Percentiles rank a stretch among this genome's conserved stretches.
Evolutionary conservation across 2,329 filamentous ascomycete genomes (phyloP).

Genomic region (Neonectria magnoliae): DNA sequence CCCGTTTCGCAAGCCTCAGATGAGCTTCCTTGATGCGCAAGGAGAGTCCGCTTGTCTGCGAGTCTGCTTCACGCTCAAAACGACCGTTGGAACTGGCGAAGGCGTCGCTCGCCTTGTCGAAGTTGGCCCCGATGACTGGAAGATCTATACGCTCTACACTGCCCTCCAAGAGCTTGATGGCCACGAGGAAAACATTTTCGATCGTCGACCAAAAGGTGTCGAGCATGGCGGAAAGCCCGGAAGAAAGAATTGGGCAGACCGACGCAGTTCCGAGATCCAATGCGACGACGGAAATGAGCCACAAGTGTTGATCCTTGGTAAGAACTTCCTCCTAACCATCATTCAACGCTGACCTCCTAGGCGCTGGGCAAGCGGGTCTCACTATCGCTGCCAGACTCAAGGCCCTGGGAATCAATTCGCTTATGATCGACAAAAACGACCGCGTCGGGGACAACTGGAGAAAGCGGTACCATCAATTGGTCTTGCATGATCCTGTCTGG

Average conservation of each 20-base stretch:
- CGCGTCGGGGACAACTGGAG: slow-evolving; percentile 73
- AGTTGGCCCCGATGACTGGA: slow-evolving; percentile 59
- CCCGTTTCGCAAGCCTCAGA: slow-evolving; percentile 53
- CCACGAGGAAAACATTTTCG: slow-evolving; percentile 59
- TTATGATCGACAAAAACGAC: slow-evolving; percentile 68
- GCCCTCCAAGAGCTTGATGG: slow-evolving; percentile 63
- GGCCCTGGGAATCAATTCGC: slow-evolving; percentile 63
- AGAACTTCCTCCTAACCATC: slow-evolving; percentile 26
- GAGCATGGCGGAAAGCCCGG: slow-evolving; percentile 62
- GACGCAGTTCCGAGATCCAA: slow-evolving; percentile 57
- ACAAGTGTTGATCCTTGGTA: slow-evolving; percentile 69
- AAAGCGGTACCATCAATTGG: slow-evolving; percentile 69
- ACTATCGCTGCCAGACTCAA: slow-evolving; percentile 67
- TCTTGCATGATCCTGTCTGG: slow-evolving; percentile 74
- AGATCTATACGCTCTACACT: slow-evolving; percentile 72
- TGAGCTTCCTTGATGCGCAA: slow-evolving; percentile 58
- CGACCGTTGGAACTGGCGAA: slow-evolving; percentile 62
- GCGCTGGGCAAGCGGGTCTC: slow-evolving; percentile 70
- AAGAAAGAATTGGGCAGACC: slow-evolving; percentile 70
- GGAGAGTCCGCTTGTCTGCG: slow-evolving; percentile 62
- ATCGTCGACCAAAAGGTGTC: slow-evolving; percentile 64
- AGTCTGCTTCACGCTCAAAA: slow-evolving; percentile 65
- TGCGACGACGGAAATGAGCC: slow-evolving; percentile 60
- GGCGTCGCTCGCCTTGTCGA: slow-evolving; percentile 65
- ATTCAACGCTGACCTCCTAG: slow-evolving; percentile 42